These are phyloP conservation scores for Fusarium penzigii DNA, from an alignment of 2,329 filamentous ascomycete species.

Conservation along the genomic window DNA sequence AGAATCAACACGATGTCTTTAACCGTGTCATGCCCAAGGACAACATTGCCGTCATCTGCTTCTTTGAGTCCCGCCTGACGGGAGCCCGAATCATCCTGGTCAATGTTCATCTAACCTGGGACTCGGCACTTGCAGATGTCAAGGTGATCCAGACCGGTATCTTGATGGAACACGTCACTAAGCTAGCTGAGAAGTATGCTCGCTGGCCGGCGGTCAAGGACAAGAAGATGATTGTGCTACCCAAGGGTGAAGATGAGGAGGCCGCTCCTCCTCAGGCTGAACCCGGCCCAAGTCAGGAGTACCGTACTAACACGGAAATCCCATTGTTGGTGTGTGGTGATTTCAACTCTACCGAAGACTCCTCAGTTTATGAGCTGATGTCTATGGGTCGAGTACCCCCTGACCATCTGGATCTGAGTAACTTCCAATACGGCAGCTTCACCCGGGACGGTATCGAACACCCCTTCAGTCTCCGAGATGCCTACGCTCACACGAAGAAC, in stretches of 20 bases:
- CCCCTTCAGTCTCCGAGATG: conserved; percentile 89
- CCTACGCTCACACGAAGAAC: conserved; percentile 80
- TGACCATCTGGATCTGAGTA: conserved; percentile 77
- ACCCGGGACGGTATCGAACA: conserved; percentile 91
- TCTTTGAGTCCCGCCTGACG: conserved; percentile 88
- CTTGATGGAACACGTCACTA: conserved; percentile 87
- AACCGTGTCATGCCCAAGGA: conserved; percentile 98
- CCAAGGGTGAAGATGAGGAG: conserved; percentile 45
- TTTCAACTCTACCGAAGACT: conserved; percentile 88
- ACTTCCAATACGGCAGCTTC: conserved; percentile 88
- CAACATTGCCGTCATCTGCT: conserved; percentile 89
- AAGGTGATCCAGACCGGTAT: conserved; percentile 97
- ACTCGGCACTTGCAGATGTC: conserved; percentile 86
- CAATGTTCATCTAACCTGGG: conserved; percentile 95
- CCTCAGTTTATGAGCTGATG: conserved; percentile 89
- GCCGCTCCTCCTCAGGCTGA: conserved; percentile 54
- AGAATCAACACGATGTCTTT: conserved; percentile 95
- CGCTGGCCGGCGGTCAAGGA: conserved; percentile 79
- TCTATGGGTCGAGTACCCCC: conserved; percentile 76
- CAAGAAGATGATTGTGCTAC: conserved; percentile 62
- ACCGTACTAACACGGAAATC: conserved; percentile 82
- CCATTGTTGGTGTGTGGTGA: conserved; percentile 91
- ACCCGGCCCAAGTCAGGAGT: conserved; percentile 81
- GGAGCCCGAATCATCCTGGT: conserved; percentile 91
- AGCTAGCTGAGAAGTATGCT: conserved; percentile 81